Evolutionary conservation across 345 rosid genomes (phyloP), one percentile per base, ranked within the genome.

Genomic region (Trapa incisa): DNA sequence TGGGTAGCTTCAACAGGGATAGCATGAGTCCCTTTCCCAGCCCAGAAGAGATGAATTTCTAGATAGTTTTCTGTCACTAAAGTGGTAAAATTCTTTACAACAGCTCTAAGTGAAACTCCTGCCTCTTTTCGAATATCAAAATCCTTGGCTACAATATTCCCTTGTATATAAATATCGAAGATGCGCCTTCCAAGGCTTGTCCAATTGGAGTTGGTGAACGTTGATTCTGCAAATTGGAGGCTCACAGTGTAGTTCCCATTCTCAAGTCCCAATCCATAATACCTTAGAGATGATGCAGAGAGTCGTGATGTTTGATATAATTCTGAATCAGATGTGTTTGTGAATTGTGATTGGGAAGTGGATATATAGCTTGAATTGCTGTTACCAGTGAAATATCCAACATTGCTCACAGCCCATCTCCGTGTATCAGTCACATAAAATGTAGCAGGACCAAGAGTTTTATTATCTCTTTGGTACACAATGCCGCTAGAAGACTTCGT

Each of bases 181-280:
- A 83, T 62, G 17, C 85, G 84, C 77, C 76, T 79, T 3, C 85
- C 87, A 66, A 74, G 81, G 65, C 84, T 81, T 71, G 41, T 43
- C 87, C 87, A 85, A 0, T 38, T 65, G 13, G 58, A 62, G 64
- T 61, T 53, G 37, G 3, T 37, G 37, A 78, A 73, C 13, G 48
- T 57, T 29, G 22, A 67, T 71, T 85, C 89, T n/a, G 77, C 76
- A 78, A 85, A 85, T 68, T 76, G 80, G 48, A 85, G 84, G 43
- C 37, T 68, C 41, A 85, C 78, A 17, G 70, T 80, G 70, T 91
- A 91, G 76, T 84, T 81, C 32, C 95, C 97, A 80, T 90, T 88
- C 79, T 91, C 68, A 36, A 91, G 92, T 61, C 97, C 95, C 75
- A 91, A 72, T 14, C 95, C 97, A 39, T 85, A 88, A 79, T 88